Base-by-base conservation (phyloP, 805 yeast species). In the Kregervanrija delftensis region DNA sequence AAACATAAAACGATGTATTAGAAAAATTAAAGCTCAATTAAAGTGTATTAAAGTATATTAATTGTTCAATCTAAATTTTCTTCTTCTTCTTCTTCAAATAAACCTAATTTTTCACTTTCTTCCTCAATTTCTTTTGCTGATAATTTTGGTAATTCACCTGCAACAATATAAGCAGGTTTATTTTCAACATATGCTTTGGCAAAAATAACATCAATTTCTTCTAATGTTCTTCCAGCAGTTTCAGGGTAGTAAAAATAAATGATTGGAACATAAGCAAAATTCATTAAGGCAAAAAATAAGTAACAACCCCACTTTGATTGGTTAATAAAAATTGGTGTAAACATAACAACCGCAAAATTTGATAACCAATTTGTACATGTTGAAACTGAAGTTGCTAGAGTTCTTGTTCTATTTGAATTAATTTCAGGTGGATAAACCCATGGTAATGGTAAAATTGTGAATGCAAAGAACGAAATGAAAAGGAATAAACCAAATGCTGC, bases 201-300 rank as follows among this genome's bases (percentile, higher is more conserved):
- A 50, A 66, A 78, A 45, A 83, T 79, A 57, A 81, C 79, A 59
- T 83, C 90, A 60, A 83, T 76, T 58, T 82, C 87, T 63, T 83
- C 90, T 63, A 84, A 72, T 34, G 84, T 72, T 61, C 87, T 74
- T 41, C 88, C 87, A 31, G 84, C 79, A 37, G 89, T 83, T 67
- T 84, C 91, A 36, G 90, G 91, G 62, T 81, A 84, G 63, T 73
- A 76, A 66, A 81, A 73, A 72, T 66, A 80, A 49, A 78, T 78
- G 48, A 81, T 65, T 31, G 87, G 86, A 43, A 79, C 63, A 67
- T 78, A 82, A 39, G 70, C 49, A 57, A 74, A 72, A 68, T 83
- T 83, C 50, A 83, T 70, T 31, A 67, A 60, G 8, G 86, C 86
- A 63, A 85, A 85, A 65, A 85, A 77, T 41, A 83, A 62, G 64